Percentiles rank a stretch among this genome's conserved stretches.
Conservation (phyloP, 78 protist genomes). For the Isochrysis galbana region DNA sequence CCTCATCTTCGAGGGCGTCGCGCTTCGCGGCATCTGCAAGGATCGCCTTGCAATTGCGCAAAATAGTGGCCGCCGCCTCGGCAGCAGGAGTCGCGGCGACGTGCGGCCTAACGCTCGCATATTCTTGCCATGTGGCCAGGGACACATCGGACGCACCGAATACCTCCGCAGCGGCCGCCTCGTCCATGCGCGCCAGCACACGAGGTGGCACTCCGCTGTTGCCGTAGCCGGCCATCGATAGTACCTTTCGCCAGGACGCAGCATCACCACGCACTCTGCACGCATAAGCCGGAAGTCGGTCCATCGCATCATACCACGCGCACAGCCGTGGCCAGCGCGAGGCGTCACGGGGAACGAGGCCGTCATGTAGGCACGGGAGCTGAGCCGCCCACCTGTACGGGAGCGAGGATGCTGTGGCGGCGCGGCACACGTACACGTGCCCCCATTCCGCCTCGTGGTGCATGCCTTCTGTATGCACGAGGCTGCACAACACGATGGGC, state of each 20-base stretch:
- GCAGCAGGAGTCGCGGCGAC: background rate
- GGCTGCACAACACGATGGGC: too few species aligned
- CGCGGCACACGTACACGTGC: too few species aligned
- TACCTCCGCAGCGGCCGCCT: background rate
- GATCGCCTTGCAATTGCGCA: background rate
- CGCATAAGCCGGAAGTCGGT: background rate
- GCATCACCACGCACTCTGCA: background rate
- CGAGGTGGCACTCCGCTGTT: background rate
- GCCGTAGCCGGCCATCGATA: background rate
- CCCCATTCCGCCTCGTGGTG: too few species aligned
- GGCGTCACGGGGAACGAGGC: background rate
- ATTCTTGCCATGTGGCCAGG: background rate
- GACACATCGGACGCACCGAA: background rate
- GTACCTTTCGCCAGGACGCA: background rate
- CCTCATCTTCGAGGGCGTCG: background rate
- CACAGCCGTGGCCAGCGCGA: background rate
- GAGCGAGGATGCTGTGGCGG: too few species aligned
- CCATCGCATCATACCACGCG: constrained; percentile 5
- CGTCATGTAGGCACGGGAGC: constrained; percentile 2
- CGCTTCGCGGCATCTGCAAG: background rate
- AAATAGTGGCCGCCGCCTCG: background rate
- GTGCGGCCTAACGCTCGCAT: background rate
- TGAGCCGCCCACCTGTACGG: too few species aligned
- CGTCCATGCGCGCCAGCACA: too few species aligned
- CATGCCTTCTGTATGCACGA: too few species aligned